Evolutionary conservation across 2,329 filamentous ascomycete species (phyloP).

Genomic region (Hypoxylon sp.): DNA sequence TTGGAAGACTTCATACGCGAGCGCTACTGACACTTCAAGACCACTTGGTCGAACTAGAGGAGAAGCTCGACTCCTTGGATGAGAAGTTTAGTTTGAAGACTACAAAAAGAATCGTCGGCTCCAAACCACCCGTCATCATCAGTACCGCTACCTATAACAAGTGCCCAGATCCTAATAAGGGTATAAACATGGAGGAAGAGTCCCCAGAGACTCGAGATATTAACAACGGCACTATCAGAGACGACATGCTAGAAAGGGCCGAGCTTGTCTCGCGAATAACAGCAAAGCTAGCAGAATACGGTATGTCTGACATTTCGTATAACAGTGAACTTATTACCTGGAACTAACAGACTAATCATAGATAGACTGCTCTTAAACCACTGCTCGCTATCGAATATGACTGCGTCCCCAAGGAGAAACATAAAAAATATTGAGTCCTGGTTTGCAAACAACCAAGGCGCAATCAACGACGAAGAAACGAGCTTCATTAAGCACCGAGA

Average conservation of each 20-base stretch:
- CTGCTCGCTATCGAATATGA: slow-evolving; percentile 4
- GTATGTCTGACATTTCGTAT: no score
- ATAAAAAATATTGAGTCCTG: slow-evolving; percentile 5
- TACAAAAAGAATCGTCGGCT: not conserved
- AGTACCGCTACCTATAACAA: no score
- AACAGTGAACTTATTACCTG: no score
- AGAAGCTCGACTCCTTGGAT: not conserved
- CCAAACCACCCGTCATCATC: not conserved
- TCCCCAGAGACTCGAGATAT: not conserved
- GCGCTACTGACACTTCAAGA: slow-evolving; percentile 10
- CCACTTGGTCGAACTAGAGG: not conserved
- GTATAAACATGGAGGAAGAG: not conserved
- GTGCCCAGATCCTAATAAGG: no score
- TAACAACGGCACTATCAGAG: slow-evolving; percentile 9
- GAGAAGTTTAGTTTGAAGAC: slow-evolving; percentile 1
- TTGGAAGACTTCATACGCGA: slow-evolving; percentile 7
- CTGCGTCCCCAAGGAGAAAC: slow-evolving; percentile 1
- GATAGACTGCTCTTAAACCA: slow-evolving; percentile 1
- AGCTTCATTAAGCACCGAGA: slow-evolving; percentile 5
- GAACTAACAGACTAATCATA: not conserved
- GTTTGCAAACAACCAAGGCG: not conserved
- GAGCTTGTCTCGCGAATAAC: not conserved
- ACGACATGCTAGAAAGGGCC: slow-evolving; percentile 4
- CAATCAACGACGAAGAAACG: slow-evolving; percentile 10
- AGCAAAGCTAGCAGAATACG: slow-evolving; percentile 1